Evolutionary conservation across 805 yeast species (phyloP).

Genomic region (Suhomyces kilbournensis): DNA sequence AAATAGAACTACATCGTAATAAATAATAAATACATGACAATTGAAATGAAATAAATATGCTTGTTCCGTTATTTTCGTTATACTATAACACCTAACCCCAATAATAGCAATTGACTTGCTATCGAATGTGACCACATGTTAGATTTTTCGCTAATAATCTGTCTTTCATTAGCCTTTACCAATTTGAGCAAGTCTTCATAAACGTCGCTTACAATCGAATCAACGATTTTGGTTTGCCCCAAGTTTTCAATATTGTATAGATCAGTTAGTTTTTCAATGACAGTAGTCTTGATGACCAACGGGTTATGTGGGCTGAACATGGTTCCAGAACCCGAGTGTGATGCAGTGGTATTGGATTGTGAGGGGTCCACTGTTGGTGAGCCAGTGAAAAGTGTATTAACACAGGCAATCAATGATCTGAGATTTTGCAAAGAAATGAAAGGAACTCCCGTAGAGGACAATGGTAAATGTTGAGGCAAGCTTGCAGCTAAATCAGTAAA

Average conservation of each 20-base stretch:
- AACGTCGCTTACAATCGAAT: conserved; percentile 51
- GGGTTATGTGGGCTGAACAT: conserved; percentile 16
- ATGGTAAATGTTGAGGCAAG: conserved; percentile 48
- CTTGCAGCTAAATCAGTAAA: conserved; percentile 61
- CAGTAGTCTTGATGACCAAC: conserved; percentile 37
- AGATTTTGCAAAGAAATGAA: conserved; percentile 59
- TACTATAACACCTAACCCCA: conserved; percentile 61
- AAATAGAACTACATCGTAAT: conserved; percentile 9
- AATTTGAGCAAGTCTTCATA: conserved; percentile 55
- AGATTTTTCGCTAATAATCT: conserved; percentile 43
- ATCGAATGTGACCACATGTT: conserved; percentile 57
- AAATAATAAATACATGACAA: not conserved
- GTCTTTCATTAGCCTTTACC: conserved; percentile 53
- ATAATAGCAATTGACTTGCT: conserved; percentile 54
- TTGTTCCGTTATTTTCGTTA: conserved; percentile 14
- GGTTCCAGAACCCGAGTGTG: not conserved
- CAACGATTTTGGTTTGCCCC: conserved; percentile 46
- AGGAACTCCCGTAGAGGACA: conserved; percentile 49
- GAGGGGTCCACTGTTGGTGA: conserved; percentile 1
- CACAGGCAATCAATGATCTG: conserved; percentile 57
- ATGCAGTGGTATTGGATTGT: not conserved
- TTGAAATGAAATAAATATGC: not conserved
- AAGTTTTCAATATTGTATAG: conserved; percentile 35
- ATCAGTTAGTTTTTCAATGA: conserved; percentile 38
- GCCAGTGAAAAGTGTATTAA: conserved; percentile 34